phyloP scores from a whole-genome alignment of 129 eudicot genomes.

The Heracleum sosnowskyi region DNA sequence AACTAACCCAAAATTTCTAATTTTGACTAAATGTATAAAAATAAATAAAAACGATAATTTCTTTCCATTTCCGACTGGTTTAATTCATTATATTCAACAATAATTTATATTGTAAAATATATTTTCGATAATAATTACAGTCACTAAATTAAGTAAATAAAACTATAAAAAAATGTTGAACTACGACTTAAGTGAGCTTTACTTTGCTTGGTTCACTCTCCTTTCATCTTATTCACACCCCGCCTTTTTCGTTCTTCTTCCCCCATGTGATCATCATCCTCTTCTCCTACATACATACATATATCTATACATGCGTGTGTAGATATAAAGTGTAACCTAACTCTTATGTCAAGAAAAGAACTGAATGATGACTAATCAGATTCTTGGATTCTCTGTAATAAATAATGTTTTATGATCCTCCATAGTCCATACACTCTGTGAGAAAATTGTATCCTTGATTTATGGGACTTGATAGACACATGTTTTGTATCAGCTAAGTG shows the following conservation, averaged over 20 bases:
- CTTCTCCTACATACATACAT: not conserved
- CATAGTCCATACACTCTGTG: not conserved
- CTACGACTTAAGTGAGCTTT: not conserved
- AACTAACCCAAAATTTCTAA: too few relatives aligned
- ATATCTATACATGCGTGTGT: too few relatives aligned
- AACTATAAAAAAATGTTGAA: too few relatives aligned
- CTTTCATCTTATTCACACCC: slow-evolving; percentile 15
- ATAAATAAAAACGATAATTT: too few relatives aligned
- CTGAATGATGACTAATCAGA: not conserved
- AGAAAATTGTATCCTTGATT: not conserved
- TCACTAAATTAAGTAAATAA: too few relatives aligned
- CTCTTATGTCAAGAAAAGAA: slow-evolving; percentile 1
- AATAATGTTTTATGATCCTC: not conserved
- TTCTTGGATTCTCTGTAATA: not conserved
- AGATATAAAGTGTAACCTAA: not conserved
- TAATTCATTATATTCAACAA: too few relatives aligned
- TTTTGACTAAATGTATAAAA: too few relatives aligned
- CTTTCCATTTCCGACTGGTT: too few relatives aligned
- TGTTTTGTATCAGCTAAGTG: not conserved
- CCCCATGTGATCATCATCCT: slow-evolving; percentile 6
- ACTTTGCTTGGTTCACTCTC: slow-evolving; percentile 1
- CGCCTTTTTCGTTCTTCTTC: slow-evolving; percentile 18
- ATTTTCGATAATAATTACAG: too few relatives aligned
- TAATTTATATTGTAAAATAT: too few relatives aligned
- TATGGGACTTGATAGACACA: not conserved